Conservation (phyloP, 78 protist genomes). For the Dictyostelium intermedium region DNA sequence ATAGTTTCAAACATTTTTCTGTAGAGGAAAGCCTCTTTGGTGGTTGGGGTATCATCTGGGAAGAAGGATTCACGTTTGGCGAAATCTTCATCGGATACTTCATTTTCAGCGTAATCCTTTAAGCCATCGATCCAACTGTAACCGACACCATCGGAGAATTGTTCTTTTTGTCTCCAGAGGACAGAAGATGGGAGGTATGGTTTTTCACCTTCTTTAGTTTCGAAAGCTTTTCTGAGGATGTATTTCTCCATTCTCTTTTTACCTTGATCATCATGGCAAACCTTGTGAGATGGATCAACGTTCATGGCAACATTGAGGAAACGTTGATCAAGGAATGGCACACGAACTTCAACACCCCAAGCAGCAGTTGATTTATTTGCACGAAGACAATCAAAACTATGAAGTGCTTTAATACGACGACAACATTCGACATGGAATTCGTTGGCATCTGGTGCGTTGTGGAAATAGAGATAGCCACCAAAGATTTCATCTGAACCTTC, state of each 20-base stretch:
- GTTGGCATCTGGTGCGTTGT: constrained; percentile 87
- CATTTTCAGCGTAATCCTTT: constrained; percentile 81
- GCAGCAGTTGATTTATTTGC: constrained; percentile 92
- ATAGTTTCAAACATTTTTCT: constrained; percentile 81
- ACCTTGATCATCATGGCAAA: constrained; percentile 63
- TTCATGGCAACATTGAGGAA: constrained; percentile 88
- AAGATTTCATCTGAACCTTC: constrained; percentile 94
- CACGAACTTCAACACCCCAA: constrained; percentile 95
- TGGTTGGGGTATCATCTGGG: constrained; percentile 91
- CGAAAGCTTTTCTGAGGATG: constrained; percentile 89
- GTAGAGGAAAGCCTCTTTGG: constrained; percentile 95
- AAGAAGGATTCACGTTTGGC: constrained; percentile 67
- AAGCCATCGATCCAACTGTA: constrained; percentile 94
- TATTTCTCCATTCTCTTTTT: constrained; percentile 86
- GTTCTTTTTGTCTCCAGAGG: constrained; percentile 96
- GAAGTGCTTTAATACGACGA: constrained; percentile 80
- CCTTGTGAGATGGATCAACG: constrained; percentile 85
- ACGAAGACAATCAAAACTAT: constrained; percentile 87
- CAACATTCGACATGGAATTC: constrained; percentile 89
- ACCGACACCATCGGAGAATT: constrained; percentile 93
- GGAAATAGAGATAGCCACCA: constrained; percentile 87
- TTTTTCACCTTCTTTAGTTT: constrained; percentile 58
- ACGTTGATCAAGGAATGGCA: constrained; percentile 81
- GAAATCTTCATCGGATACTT: constrained; percentile 77
- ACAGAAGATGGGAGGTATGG: constrained; percentile 90